These are phyloP conservation scores for Pyrus pyrifolia DNA, from an alignment of 306 rosid species.

Conservation along the genomic window DNA sequence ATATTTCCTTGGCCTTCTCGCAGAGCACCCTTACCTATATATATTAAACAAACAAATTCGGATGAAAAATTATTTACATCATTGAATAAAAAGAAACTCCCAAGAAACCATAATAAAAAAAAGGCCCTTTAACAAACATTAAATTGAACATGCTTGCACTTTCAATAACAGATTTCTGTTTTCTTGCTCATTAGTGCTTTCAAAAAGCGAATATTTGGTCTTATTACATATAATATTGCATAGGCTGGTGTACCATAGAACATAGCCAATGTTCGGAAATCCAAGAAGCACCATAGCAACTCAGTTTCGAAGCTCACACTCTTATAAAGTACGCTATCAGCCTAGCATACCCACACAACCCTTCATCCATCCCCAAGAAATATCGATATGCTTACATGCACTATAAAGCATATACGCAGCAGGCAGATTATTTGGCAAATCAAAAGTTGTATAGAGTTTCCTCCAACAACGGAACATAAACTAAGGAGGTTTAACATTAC, in stretches of 20 bases:
- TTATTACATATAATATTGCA: not conserved
- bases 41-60: slow-evolving; percentile 6
- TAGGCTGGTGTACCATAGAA: not conserved
- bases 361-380: not conserved
- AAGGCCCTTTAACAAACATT: not conserved
- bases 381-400: not conserved
- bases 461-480: not conserved
- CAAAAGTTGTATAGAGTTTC: not conserved
- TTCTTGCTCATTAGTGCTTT: not conserved
- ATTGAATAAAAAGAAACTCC: not conserved
- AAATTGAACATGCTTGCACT: not conserved
- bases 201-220: not conserved
- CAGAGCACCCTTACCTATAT: slow-evolving; percentile 79
- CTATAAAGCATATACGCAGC: not conserved
- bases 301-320: not conserved
- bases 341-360: not conserved
- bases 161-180: not conserved
- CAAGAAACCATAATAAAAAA: not conserved
- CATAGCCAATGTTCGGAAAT: not conserved
- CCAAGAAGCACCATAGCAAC: not conserved
- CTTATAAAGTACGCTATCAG: not conserved
- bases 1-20: slow-evolving; percentile 90
- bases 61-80: slow-evolving; percentile 2
- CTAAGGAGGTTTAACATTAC: not conserved
- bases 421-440: not conserved